Evolutionary conservation across 306 rosid species (phyloP), one percentile per base, ranked within the genome.

Genomic region (Clitoria ternatea): DNA sequence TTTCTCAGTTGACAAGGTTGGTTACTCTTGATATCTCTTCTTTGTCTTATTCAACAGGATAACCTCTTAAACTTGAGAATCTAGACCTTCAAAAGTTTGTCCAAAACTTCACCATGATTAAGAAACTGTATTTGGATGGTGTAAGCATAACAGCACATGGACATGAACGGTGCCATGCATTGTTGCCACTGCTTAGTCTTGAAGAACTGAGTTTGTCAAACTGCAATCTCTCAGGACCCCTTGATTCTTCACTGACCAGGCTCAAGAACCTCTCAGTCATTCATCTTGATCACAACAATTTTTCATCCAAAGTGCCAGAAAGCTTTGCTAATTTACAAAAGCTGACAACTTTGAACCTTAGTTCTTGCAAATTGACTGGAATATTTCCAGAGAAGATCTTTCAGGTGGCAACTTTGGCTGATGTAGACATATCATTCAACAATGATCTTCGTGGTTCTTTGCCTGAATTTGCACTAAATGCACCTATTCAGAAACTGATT

Each of bases 91-190:
- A 7, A 17, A 33, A 35, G 45, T 50, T 84, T 15, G 39, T 77
- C 30, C 50, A 52, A 26, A 80, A 81, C 19, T 48, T 90, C 43
- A n/a, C 40, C 0, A 11, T 54, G 39, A 68, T 91, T 26, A 6
- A 2, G 1, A 64, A 79, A 69, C 44, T 88, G 4, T 30, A 62
- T 83, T 70, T 88, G 0, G 90, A 90, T 80, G 84, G 87, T 59
- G 66, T 81, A 0, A 22, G 5, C 5, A 65, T 86, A 70, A 47
- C 85, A 24, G 78, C 74, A 1, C 13, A 1, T n/a, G 87, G 86
- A 20, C 15, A 66, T 1, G 65, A 80, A n/a, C 86, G 97, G 97
- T 4, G 88, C 27, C 29, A 50, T 9, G 76, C 78, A 4, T 14
- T 84, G 33, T 62, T 72, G 22, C 47, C 2, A 1, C 6, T 81